Evolutionary conservation across 768 basidiomycete species (phyloP), one percentile per base, ranked within the genome.

Genomic region (Cantharellus anzutake): DNA sequence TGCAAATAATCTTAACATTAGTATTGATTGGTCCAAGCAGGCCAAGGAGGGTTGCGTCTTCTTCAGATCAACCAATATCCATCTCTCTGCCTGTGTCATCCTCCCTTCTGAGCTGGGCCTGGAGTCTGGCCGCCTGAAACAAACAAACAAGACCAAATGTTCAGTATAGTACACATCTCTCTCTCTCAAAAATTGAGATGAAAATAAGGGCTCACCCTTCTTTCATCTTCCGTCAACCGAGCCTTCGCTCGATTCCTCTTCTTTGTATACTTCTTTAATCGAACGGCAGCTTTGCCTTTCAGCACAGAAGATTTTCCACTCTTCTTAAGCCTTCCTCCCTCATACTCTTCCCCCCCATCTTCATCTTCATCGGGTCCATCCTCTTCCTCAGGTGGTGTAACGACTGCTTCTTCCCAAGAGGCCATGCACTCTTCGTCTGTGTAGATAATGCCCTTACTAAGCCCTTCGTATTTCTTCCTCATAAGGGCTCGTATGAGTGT

Each of bases 201-300:
- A 11, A 48, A 48, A 29, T 29, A 48, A 48, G 44, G 44, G 44
- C 44, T 11, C 11, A 48, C 44, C 44, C 29, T 11, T 29, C 29
- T 48, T 29, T 48, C 44, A 48, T 11, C 11, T 29, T 48, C 44
- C 44, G 44, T 11, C 44, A 48, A 11, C 44, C 44, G 85, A 2
- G 86, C 86, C 70, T 90, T 89, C 2, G 87, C 88, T 85, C 88
- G 87, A 66, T 89, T 90, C 64, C 88, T 84, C 65, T 85, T 88
- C 3, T 84, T 81, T 35, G 78, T 74, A 61, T 80, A 75, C 11
- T 80, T 71, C 63, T 53, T 40, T 37, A 56, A 59, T 29, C 20
- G 38, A 52, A 58, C 3, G 53, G 59, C 3, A 34, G 42, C 41
- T 58, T 44, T 44, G 41, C 38, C 61, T 53, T 50, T 34, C 34